Conservation (phyloP, 441 rosid species). For the Capsella rubella region DNA sequence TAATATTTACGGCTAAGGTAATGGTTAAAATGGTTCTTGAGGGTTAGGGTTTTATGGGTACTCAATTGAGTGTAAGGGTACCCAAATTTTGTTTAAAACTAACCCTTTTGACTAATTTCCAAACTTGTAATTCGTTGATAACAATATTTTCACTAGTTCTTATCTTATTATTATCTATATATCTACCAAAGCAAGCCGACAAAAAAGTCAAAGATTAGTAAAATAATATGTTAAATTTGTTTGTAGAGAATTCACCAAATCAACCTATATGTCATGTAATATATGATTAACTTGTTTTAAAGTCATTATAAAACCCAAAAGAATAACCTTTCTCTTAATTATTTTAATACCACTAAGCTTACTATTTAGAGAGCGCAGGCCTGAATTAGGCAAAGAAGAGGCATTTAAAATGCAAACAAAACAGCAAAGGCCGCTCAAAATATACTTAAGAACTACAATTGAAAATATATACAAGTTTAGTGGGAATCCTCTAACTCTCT, state of each 20-base stretch:
- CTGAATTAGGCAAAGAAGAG: conserved; percentile 12
- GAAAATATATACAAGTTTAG: conserved; percentile 14
- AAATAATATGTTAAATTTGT: neutral
- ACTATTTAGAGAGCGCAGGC: conserved; percentile 31
- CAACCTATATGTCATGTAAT: conserved; percentile 8
- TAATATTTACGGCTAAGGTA: conserved; percentile 37
- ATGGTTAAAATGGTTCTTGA: conserved; percentile 37
- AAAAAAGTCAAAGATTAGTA: conserved; percentile 10
- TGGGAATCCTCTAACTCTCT: conserved; percentile 32
- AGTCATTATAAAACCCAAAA: conserved; percentile 1
- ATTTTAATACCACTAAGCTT: conserved; percentile 13
- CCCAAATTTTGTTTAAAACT: conserved; percentile 47
- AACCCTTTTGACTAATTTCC: conserved; percentile 42
- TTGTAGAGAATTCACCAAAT: conserved; percentile 3
- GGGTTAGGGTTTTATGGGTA: conserved; percentile 48
- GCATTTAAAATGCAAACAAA: neutral
- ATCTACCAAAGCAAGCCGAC: conserved; percentile 14
- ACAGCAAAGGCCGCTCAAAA: conserved; percentile 17
- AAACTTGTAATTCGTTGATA: conserved; percentile 38
- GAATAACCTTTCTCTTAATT: conserved; percentile 6
- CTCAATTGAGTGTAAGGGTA: conserved; percentile 27
- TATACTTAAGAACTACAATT: conserved; percentile 3
- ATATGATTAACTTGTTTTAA: neutral
- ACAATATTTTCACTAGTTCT: conserved; percentile 1
- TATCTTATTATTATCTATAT: neutral